Evolutionary conservation across 2,329 filamentous ascomycete species (phyloP).

Genomic region (Cytospora paraplurivora): DNA sequence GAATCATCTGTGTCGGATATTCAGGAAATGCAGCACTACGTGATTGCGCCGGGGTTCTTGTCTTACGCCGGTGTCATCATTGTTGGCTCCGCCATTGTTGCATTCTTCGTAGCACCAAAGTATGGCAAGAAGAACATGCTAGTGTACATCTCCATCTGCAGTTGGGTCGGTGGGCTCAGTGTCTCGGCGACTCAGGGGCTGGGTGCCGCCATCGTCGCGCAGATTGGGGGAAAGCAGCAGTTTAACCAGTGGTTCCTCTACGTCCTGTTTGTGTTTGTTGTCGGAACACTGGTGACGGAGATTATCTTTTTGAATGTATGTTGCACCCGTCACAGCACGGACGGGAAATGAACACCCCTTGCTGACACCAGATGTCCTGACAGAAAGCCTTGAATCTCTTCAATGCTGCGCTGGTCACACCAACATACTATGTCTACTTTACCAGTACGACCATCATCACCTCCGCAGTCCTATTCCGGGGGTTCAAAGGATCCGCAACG

Average conservation of each 20-base stretch:
- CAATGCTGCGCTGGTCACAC: conserved; percentile 94
- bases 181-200: conserved; percentile 94
- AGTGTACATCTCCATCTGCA: conserved; percentile 95
- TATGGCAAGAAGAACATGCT: conserved; percentile 98
- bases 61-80: conserved; percentile 83
- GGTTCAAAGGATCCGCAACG: conserved; percentile 83
- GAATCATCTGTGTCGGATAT: conserved; percentile 85
- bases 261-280: conserved; percentile 85
- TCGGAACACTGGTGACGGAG: conserved; percentile 85
- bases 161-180: conserved; percentile 88
- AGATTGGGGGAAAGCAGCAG: conserved; percentile 78
- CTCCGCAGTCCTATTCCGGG: conserved; percentile 87
- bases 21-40: conserved; percentile 87
- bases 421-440: conserved; percentile 98
- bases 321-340: conserved; percentile 31
- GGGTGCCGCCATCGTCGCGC: conserved; percentile 86
- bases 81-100: conserved; percentile 69
- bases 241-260: conserved; percentile 99
- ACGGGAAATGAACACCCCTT: too few species aligned
- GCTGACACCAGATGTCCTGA: conserved; percentile 19
- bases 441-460: conserved; percentile 94
- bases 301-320: conserved; percentile 95
- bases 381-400: conserved; percentile 98
- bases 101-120: conserved; percentile 78
- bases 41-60: conserved; percentile 84